Evolutionary conservation across 768 basidiomycete species (phyloP), one percentile per base, ranked within the genome.

Genomic region (Flagelloscypha sp.): DNA sequence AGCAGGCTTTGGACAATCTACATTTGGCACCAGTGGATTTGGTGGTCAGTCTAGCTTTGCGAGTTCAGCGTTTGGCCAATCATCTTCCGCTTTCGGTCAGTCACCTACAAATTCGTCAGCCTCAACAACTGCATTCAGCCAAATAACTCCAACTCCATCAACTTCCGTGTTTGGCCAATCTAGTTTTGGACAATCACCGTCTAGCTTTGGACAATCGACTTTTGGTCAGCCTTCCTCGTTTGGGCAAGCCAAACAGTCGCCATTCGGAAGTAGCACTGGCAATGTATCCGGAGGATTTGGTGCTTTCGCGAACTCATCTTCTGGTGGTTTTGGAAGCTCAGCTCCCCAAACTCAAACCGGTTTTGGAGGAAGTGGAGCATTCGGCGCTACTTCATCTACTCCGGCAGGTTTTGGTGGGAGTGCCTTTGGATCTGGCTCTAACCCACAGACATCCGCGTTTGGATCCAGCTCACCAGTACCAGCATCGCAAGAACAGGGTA

Each of bases 1-100:
- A 32, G 41, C 60, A n/a, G 48, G 45, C 1, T 65, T 66, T 36
- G 57, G 55, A 13, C 59, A 63, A 32, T 30, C 52, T 6, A 35
- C 47, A 7, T 50, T 54, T 29, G 46, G 52, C 6, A 30, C 47
- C 2, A 38, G 55, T 9, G 37, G 43, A 5, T 52, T 54, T 25
- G 45, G 45, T 13, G 31, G 24, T 17, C 41, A 38, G 19, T 15
- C 43, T 17, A 13, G 19, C 18, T 20, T 27, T 12, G 16, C 11
- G 18, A 19, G 19, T 27, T 35, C 52, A 7, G 27, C 49, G 1
- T 59, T 54, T 42, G 47, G 43, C 9, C 52, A 53, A 39, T 22
- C 55, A 22, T 37, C 56, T 3, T 43, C 52, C 13, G 38, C 45
- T 5, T 58, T 59, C 44, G 51, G 45, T 7, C 43, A 47, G 42